phyloP scores from a whole-genome alignment of 805 yeast species.

The Myxozyma neglecta region DNA sequence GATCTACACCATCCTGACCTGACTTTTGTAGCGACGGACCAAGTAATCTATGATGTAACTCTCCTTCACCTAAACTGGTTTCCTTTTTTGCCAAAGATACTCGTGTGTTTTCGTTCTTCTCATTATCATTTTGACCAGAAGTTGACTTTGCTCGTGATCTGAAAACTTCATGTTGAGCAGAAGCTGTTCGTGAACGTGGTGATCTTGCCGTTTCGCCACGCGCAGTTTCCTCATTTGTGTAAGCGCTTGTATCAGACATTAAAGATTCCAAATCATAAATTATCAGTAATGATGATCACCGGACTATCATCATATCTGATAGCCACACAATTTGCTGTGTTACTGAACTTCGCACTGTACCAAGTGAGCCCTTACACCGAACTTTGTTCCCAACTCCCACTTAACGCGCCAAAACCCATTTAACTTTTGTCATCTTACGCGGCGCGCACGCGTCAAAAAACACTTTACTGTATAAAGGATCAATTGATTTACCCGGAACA shows the following conservation, averaged over 20 bases:
- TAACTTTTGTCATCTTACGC: neutral
- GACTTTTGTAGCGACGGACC: slow-evolving; percentile 35
- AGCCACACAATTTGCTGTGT: neutral
- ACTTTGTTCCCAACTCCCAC: neutral
- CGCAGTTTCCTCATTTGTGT: neutral
- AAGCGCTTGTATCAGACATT: neutral
- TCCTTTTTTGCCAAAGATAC: neutral
- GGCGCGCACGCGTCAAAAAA: neutral
- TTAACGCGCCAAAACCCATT: neutral
- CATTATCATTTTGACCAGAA: neutral
- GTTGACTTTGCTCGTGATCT: neutral
- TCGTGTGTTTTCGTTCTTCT: neutral
- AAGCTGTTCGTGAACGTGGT: neutral
- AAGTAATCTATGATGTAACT: slow-evolving; percentile 29
- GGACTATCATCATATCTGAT: neutral
- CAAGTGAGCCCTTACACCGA: too few relatives aligned
- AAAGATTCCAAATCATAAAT: too few relatives aligned
- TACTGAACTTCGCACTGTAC: too few relatives aligned
- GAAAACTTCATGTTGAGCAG: neutral
- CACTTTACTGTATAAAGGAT: too few relatives aligned
- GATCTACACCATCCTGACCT: slow-evolving; percentile 35
- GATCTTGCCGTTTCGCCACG: neutral
- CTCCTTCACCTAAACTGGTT: slow-evolving; percentile 1
- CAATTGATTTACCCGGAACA: neutral
- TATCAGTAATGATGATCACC: neutral